phyloP scores from a whole-genome alignment of 306 rosid species.

The Urtica urens region DNA sequence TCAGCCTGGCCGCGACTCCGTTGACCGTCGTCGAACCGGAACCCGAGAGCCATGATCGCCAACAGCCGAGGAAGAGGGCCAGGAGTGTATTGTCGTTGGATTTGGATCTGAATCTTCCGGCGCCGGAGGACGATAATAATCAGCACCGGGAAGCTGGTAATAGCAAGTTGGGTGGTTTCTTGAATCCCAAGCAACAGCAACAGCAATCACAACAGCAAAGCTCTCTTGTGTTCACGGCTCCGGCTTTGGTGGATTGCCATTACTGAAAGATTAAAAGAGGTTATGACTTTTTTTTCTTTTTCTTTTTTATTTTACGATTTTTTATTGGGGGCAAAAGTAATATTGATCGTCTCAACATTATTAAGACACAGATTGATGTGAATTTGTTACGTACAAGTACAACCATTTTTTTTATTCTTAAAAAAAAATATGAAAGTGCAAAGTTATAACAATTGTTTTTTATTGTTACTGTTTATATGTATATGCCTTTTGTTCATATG shows the following conservation, averaged over 20 bases:
- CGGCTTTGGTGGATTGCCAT: conserved; percentile 95
- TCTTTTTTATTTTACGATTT: conserved; percentile 3
- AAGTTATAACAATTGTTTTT: conserved; percentile 19
- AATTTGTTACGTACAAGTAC: conserved; percentile 16
- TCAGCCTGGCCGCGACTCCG: conserved; percentile 14
- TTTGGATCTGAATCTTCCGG: conserved; percentile 93
- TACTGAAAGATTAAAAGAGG: conserved; percentile 40
- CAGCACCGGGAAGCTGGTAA: conserved; percentile 49
- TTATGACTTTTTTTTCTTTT: conserved; percentile 5
- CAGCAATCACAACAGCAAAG: conserved; percentile 27
- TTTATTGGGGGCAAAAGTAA: not conserved
- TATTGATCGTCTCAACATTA: conserved; percentile 14
- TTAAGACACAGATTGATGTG: conserved; percentile 18
- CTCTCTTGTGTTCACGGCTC: conserved; percentile 44
- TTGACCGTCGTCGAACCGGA: conserved; percentile 26
- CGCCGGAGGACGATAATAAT: conserved; percentile 93
- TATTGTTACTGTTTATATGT: no score
- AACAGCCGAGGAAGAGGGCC: conserved; percentile 31
- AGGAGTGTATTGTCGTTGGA: conserved; percentile 48
- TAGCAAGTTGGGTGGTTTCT: conserved; percentile 35
- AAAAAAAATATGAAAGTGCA: conserved; percentile 13
- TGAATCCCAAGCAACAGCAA: conserved; percentile 35
- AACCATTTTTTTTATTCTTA: conserved; percentile 1
- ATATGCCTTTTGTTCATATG: conserved; percentile 25
- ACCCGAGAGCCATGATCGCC: conserved; percentile 12